Evolutionary conservation across 345 rosid species (phyloP).

Genomic region (Rhodomyrtus tomentosa): DNA sequence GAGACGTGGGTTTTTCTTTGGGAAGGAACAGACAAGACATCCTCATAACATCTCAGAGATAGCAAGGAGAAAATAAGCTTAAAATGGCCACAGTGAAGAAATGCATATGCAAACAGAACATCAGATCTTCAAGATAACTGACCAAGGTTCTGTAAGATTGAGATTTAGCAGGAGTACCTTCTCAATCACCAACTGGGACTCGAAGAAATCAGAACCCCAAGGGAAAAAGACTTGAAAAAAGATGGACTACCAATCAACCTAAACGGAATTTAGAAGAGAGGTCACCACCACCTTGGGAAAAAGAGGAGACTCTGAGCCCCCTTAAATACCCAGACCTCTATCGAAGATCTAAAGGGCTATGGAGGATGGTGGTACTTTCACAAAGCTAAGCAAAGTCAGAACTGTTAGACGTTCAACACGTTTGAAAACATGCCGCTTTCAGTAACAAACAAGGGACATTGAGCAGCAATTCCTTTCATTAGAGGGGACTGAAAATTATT

Average conservation of each 20-base stretch:
- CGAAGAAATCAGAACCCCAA: neutral
- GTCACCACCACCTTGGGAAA: neutral
- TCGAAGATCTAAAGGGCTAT: conserved; percentile 1
- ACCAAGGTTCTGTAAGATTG: neutral
- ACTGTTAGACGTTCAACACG: conserved; percentile 16
- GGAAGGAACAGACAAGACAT: neutral
- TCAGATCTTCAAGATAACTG: neutral
- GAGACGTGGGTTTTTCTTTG: neutral
- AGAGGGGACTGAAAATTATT: neutral
- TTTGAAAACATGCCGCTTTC: conserved; percentile 4
- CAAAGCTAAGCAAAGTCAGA: conserved; percentile 13
- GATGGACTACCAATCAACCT: neutral
- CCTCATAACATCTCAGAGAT: neutral
- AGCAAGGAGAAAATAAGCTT: neutral
- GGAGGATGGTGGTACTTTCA: conserved; percentile 1
- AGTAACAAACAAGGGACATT: conserved; percentile 10
- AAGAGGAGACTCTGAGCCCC: neutral
- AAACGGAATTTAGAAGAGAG: neutral
- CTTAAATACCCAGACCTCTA: neutral
- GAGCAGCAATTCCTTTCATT: neutral
- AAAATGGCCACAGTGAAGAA: neutral
- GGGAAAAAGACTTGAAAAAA: neutral
- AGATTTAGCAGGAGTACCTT: neutral
- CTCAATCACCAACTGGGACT: neutral
- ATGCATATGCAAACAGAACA: neutral